Evolutionary conservation across 2,329 filamentous ascomycete genomes (phyloP).

Genomic region (Colletotrichum somersetense): DNA sequence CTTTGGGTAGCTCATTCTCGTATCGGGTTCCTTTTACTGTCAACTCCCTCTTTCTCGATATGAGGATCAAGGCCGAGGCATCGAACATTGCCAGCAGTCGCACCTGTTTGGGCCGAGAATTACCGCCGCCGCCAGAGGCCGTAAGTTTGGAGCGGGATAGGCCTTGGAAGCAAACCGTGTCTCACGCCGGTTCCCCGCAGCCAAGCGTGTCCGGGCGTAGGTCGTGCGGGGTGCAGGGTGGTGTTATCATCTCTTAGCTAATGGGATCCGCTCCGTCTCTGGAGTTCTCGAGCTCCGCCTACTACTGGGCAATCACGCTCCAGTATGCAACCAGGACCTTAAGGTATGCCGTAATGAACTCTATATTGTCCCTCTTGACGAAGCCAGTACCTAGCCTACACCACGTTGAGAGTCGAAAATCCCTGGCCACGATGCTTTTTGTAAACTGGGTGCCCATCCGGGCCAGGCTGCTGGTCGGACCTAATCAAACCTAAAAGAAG

Average conservation of each 20-base stretch:
- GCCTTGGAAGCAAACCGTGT: background rate
- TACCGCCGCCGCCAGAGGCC: slow-evolving; percentile 1
- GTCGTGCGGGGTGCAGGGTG: slow-evolving; percentile 36
- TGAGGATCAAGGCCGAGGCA: too few relatives aligned
- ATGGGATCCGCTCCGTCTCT: slow-evolving; percentile 22
- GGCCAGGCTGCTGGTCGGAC: background rate
- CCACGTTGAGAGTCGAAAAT: background rate
- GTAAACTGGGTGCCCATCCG: background rate
- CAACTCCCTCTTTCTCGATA: background rate
- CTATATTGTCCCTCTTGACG: background rate
- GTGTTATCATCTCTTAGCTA: slow-evolving; percentile 36
- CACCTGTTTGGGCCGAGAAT: slow-evolving; percentile 18
- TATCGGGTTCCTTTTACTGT: background rate
- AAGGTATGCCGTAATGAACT: background rate
- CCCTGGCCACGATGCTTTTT: background rate
- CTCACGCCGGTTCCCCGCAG: slow-evolving; percentile 26
- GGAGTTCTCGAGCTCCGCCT: background rate
- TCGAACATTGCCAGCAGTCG: background rate
- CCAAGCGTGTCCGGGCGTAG: slow-evolving; percentile 34
- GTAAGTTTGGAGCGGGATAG: background rate
- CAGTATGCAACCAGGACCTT: background rate
- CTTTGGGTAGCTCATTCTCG: background rate
- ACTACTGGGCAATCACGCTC: background rate
- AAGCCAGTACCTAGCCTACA: background rate
- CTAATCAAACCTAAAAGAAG: background rate